Evolutionary conservation across 768 basidiomycete species (phyloP), one percentile per base, ranked within the genome.

Genomic region (Boletellus emodensis): DNA sequence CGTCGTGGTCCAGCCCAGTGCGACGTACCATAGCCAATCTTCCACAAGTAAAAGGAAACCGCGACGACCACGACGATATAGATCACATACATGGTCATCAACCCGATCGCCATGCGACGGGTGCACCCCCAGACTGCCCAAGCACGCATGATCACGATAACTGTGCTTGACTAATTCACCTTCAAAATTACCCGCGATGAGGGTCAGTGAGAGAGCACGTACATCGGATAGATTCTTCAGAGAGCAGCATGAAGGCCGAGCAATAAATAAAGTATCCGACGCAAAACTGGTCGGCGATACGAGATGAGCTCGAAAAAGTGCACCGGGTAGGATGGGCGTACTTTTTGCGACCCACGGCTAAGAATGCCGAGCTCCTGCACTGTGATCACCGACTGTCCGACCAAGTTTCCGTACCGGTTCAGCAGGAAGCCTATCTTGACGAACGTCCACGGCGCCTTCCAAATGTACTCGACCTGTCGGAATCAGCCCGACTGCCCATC

Each of bases 91-190:
- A 51, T 12, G 13, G 22, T 7, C 2, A 60, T 34, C n/a, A 61
- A 32, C 14, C 15, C 37, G n/a, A 48, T 10, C 1, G 48, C 41
- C 13, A n/a, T 33, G 15, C 48, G 46, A 17, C 46, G 41, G 9
- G 30, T 43, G 35, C 58, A 60, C 1, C 58, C 59, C 55, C 58
- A 61, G 18, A 52, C 48, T 6, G 55, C 58, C 58, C 60, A 57
- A 33, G 55, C 60, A 5, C 58, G 57, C 52, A 57, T 44, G 4
- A 54, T 42, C 10, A 61, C 60, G 35, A 60, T 38, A 18, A 60
- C 60, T 61, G 38, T 34, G 10, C 51, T 53, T 34, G 14, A 40
- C 17, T 30, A 30, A 30, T 38, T 40, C 36, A 30, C 17, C 17
- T 44, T 46, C 28, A 41, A 18, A 37, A 43, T 36, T 18, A 40